Evolutionary conservation across 306 rosid genomes (phyloP), one percentile per base, ranked within the genome.

Genomic region (Nissolia schottii): DNA sequence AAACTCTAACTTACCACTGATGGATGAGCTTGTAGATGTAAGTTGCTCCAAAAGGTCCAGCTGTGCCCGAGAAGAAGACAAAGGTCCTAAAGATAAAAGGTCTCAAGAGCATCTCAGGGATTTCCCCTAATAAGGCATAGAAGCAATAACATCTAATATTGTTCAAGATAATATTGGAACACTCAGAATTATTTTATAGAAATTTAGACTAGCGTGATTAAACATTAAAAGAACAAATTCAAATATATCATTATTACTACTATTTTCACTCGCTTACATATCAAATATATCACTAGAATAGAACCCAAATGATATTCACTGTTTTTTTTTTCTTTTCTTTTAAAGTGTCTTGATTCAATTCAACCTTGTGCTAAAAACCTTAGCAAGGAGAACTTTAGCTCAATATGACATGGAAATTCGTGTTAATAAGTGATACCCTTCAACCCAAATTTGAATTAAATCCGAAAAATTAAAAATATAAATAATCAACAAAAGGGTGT

Each of bases 21-120:
- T 59, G 1, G 88, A 67, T 71, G 92, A 81, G 77, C 85, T 82
- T 41, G 93, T 77, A 10, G 96, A 87, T 35, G 99, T 80, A 70
- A 94, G 91, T 75, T 91, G 99, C 62, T 91, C 97, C 85, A 94
- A 67, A 74, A 94, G 99, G 86, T 85, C 95, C 72, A 94, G 81
- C 82, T 87, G 97, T 32, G 93, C 54, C 57, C 94, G 96, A 19
- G 90, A 74, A 48, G 99, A 85, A 43, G 97, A 85, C 29, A 84
- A 67, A 25, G 98, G 74, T 70, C 87, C 98, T 93, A 68, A 18
- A 22, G 62, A 72, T 2, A 67, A 5, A 75, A 16, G 15, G 53
- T 49, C 70, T 38, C 41, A 67, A 56, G 67, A 76, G 27, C 20
- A 48, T 32, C 8, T 67, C 45, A 76, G 62, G 1, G 5, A 80